phyloP scores from a whole-genome alignment of 2,329 filamentous ascomycete species.

The Sporothrix sp. region DNA sequence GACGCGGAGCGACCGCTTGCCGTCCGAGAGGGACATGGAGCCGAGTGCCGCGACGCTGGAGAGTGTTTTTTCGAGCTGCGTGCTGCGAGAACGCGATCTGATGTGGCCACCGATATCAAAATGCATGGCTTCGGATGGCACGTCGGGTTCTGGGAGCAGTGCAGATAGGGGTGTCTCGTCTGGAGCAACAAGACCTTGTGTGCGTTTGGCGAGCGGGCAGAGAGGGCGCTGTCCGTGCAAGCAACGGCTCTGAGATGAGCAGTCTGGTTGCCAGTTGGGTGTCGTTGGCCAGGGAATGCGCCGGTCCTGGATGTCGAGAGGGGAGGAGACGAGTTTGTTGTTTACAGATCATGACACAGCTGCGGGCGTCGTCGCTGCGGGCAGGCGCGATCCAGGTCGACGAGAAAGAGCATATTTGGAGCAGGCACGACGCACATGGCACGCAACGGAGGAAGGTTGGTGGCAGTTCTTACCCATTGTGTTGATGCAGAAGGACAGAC shows the following conservation, averaged over 20 bases:
- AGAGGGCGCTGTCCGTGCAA: neutral
- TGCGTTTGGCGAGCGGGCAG: neutral
- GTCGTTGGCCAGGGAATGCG: neutral
- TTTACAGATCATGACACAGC: neutral
- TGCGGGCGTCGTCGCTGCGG: neutral
- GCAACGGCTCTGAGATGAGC: neutral
- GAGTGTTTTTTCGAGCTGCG: constrained; percentile 35
- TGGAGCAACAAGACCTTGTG: neutral
- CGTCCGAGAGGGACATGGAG: constrained; percentile 12
- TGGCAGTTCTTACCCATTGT: constrained; percentile 37
- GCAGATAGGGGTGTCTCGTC: neutral
- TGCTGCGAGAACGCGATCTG: constrained; percentile 37
- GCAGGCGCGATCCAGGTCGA: neutral
- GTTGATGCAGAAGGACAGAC: constrained; percentile 17
- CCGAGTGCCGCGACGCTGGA: constrained; percentile 12
- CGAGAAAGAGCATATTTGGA: neutral
- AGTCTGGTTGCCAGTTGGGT: neutral
- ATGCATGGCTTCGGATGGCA: constrained; percentile 23
- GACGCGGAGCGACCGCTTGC: constrained; percentile 19
- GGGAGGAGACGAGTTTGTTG: neutral
- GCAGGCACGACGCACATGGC: constrained; percentile 1
- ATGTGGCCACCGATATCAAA: constrained; percentile 35
- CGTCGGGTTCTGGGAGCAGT: neutral
- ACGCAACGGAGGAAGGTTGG: too few relatives aligned
- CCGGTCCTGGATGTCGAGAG: neutral